These are phyloP conservation scores for Colletotrichum sp. DNA, from an alignment of 2,329 filamentous ascomycete genomes.

Conservation along the genomic window DNA sequence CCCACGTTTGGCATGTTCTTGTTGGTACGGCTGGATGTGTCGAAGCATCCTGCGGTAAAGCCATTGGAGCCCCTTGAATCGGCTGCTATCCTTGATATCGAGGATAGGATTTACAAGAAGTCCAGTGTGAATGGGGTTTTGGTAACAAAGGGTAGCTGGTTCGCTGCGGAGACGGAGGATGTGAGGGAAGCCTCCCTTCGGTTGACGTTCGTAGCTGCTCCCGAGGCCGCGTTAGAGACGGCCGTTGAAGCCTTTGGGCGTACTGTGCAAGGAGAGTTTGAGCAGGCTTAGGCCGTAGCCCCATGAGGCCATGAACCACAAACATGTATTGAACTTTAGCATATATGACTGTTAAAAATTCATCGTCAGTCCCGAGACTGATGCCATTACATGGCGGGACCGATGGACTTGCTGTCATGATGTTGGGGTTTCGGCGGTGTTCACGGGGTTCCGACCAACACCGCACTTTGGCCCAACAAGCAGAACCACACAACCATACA, in stretches of 20 bases:
- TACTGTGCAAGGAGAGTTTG: neutral
- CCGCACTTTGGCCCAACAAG: neutral
- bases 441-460: neutral
- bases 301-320: neutral
- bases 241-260: neutral
- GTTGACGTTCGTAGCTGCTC: neutral
- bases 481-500: neutral
- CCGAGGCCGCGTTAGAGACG: neutral
- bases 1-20: neutral
- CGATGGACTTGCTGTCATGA: neutral
- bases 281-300: no score
- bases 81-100: neutral
- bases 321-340: neutral
- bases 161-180: neutral
- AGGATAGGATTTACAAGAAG: neutral
- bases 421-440: no score
- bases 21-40: neutral
- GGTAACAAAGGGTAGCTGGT: neutral
- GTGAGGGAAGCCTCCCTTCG: neutral
- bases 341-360: no score
- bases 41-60: neutral
- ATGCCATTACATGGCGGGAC: accelerated
- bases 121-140: neutral
- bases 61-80: accelerated
- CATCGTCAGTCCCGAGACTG: no score